Evolutionary conservation across 1,284 basidiomycete genomes (phyloP), one percentile per base, ranked within the genome.

Genomic region (Inonotus obliquus): DNA sequence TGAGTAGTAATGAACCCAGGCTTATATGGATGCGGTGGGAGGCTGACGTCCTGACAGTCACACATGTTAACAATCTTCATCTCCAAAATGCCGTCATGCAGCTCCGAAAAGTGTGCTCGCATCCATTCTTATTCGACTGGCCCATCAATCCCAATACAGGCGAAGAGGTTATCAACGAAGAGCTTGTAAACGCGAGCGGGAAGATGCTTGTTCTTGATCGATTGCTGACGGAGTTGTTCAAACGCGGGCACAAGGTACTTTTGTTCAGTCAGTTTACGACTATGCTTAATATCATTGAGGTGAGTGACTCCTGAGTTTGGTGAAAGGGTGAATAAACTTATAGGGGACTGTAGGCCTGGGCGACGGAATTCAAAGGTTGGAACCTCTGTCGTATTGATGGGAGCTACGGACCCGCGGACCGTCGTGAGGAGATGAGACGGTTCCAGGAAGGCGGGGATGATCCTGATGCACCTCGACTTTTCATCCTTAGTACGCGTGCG

Each of bases 171-270:
- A 72, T 92, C 38, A 84, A 91, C 65, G 85, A 92, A 23, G 85
- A 93, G 65, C 79, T 98, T 17, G 85, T 96, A 51, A 86, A 88
- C 55, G 87, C 86, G 0, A 95, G 92, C 63, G 96, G 96, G 19
- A 99, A 99, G 80, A 97, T 99, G 95, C 89, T 98, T 78, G 79
- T 98, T 21, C 83, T 98, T 0, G 92, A 98, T 67, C 86, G 94
- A 11, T 76, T 99, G 13, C 80, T 99, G 1, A 86, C 86, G 48
- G 93, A 88, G 60, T 76, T 99, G n/a, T 94, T 97, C 74, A 78
- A 78, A 23, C 76, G 86, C 11, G 84, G 83, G 5, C 96, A 98
- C 76, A 96, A 96, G 73, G 96, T 98, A 0, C 77, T 99, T 32
- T 74, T 98, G 37, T 99, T 99, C 75, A 90, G 91, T 61, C 95